These are phyloP conservation scores for Epichloe elymi DNA, from an alignment of 2,329 filamentous ascomycete genomes.

Conservation along the genomic window DNA sequence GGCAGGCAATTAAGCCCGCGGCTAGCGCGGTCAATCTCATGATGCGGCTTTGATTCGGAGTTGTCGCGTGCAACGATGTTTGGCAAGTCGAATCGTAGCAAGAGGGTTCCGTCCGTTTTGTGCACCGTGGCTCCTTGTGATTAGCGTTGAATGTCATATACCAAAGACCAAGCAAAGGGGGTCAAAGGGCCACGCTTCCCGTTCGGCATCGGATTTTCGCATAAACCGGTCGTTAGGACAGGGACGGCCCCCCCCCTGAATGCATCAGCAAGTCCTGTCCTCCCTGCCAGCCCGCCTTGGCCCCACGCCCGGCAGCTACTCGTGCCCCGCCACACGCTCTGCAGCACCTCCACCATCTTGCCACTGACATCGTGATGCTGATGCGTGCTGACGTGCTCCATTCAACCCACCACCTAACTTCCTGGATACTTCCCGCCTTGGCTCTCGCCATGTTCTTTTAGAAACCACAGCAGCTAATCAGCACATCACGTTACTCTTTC, in stretches of 20 bases:
- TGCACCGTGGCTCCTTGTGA: conserved; percentile 4
- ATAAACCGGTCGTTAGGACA: conserved; percentile 6
- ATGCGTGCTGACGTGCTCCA: background rate
- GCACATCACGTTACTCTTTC: background rate
- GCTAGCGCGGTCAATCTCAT: conserved; percentile 56
- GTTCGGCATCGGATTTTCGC: conserved; percentile 12
- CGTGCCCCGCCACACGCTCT: no score
- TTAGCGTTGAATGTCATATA: background rate
- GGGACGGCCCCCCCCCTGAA: no score
- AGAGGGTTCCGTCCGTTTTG: background rate
- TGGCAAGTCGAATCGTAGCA: conserved; percentile 2
- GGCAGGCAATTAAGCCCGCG: conserved; percentile 56
- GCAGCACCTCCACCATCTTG: no score
- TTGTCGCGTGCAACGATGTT: conserved; percentile 16
- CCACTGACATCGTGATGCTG: background rate
- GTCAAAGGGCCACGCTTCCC: conserved; percentile 9
- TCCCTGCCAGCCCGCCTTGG: background rate
- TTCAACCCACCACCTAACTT: background rate
- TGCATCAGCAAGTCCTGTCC: no score
- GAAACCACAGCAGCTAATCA: background rate
- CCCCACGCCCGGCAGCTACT: background rate
- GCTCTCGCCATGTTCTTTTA: background rate
- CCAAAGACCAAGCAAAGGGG: background rate
- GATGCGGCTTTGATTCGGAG: conserved; percentile 15
- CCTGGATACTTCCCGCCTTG: background rate